phyloP scores from a whole-genome alignment of 257 asterid species.

The Ophiorrhiza pumila region DNA sequence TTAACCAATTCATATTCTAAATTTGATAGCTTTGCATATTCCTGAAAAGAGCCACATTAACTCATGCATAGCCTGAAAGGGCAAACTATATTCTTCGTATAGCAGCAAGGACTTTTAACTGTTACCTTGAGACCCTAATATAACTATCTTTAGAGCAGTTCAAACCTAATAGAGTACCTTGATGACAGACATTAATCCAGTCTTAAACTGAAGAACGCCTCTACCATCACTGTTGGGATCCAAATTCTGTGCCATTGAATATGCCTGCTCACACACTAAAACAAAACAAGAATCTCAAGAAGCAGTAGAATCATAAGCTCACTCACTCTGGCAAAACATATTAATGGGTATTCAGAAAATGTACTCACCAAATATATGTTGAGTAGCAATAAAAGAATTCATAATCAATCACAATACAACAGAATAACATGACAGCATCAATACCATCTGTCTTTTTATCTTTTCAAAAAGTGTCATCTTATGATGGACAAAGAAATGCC shows the following conservation, averaged over 20 bases:
- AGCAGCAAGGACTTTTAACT: constrained; percentile 1
- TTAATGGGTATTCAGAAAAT: neutral
- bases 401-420: neutral
- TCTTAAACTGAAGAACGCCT: constrained; percentile 98
- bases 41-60: neutral
- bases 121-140: neutral
- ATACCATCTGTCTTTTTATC: neutral
- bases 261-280: constrained; percentile 98
- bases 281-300: constrained; percentile 19
- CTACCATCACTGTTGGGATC: constrained; percentile 95
- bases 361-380: neutral
- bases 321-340: neutral
- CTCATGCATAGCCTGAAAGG: neutral
- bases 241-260: constrained; percentile 88
- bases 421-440: neutral
- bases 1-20: neutral
- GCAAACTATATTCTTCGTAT: neutral
- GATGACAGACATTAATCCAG: constrained; percentile 95
- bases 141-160: constrained; percentile 15
- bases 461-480: neutral
- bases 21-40: neutral
- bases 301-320: neutral
- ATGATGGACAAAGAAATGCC: neutral
- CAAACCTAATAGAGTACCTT: constrained; percentile 54
- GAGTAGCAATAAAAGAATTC: neutral